Evolutionary conservation across 352 stramenopile genomes (phyloP).

Genomic region (Globisporangium spinosum): DNA sequence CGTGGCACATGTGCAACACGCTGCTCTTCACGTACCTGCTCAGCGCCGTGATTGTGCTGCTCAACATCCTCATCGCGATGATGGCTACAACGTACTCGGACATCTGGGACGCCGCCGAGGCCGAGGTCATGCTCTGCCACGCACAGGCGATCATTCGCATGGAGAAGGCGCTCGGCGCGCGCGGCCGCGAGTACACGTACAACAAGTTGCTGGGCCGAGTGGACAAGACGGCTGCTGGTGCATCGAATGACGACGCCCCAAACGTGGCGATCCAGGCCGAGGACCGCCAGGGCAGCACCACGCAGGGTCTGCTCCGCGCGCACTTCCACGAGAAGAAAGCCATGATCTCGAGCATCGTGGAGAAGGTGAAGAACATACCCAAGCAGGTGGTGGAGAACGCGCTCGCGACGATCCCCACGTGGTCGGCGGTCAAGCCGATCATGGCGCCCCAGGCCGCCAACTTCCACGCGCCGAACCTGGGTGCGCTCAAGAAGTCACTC

Average conservation of each 20-base stretch:
- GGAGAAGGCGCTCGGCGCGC: constrained; percentile 18
- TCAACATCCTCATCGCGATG: constrained; percentile 42
- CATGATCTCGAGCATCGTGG: constrained; percentile 18
- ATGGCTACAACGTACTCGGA: constrained; percentile 31
- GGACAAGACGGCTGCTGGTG: background rate
- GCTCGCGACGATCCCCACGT: constrained; percentile 10
- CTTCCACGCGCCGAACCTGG: constrained; percentile 16
- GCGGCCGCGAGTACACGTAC: constrained; percentile 36
- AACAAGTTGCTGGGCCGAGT: constrained; percentile 25
- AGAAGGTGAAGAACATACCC: constrained; percentile 16
- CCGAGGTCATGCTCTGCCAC: constrained; percentile 15
- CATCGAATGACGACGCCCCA: background rate
- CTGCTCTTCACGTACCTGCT: constrained; percentile 23
- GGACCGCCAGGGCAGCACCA: constrained; percentile 5
- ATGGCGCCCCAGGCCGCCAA: constrained; percentile 2
- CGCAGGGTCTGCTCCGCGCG: background rate
- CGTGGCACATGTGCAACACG: constrained; percentile 15
- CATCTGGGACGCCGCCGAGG: constrained; percentile 20
- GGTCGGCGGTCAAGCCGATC: constrained; percentile 14
- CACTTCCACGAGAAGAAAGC: constrained; percentile 10
- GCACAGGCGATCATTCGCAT: constrained; percentile 23
- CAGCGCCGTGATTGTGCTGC: constrained; percentile 26
- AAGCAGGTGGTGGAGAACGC: constrained; percentile 14
- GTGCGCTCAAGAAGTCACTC: constrained; percentile 16
- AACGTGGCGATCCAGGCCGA: constrained; percentile 8